Evolutionary conservation across 2,329 filamentous ascomycete species (phyloP).

Genomic region (Aspergillus amoenus): DNA sequence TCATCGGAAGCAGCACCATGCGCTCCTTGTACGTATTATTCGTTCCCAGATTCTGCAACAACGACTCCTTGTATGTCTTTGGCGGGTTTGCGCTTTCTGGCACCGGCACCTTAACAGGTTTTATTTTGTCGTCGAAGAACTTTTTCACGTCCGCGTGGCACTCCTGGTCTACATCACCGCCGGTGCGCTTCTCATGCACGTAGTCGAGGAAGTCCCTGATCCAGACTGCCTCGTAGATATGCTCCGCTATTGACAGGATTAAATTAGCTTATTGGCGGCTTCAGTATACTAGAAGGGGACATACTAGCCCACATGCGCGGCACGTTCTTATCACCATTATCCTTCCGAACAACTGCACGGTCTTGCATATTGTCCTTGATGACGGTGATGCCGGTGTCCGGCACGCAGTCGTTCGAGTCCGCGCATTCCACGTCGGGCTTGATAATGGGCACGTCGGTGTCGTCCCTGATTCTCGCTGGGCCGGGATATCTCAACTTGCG

Average conservation of each 20-base stretch:
- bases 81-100: neutral
- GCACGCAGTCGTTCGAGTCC: neutral
- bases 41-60: slow-evolving; percentile 10
- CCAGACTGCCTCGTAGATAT: slow-evolving; percentile 13
- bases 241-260: slow-evolving; percentile 1
- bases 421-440: neutral
- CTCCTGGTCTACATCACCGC: too few species aligned
- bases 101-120: neutral
- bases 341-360: neutral
- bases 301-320: neutral
- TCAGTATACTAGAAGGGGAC: too few species aligned
- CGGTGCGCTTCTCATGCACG: neutral
- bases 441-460: neutral
- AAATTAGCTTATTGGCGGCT: neutral
- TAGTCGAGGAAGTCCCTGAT: slow-evolving; percentile 4
- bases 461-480: too few species aligned
- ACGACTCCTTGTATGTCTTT: neutral
- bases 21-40: neutral
- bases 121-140: neutral
- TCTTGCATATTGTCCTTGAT: neutral
- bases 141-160: neutral
- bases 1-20: neutral
- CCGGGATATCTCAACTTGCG: too few species aligned
- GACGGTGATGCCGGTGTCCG: neutral
- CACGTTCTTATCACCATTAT: neutral